Evolutionary conservation across 2,329 filamentous ascomycete genomes (phyloP), one percentile per base, ranked within the genome.

Genomic region (Ustulina deusta): DNA sequence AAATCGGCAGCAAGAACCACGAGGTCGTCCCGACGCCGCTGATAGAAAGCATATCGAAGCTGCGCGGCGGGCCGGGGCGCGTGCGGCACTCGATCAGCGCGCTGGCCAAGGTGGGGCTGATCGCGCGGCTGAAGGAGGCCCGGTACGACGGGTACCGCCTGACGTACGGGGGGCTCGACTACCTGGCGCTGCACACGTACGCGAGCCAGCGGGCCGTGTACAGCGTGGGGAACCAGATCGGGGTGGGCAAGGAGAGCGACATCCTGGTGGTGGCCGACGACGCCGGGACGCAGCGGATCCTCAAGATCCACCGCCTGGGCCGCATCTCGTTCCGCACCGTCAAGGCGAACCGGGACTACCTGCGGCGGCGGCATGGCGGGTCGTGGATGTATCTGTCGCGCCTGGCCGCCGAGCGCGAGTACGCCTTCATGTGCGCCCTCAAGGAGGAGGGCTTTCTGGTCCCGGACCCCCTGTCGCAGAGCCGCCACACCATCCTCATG

Each of bases 331-430:
- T 99, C 84, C 92, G 97, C 74, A 94, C 93, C 44, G 95, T 99
- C 77, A 97, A 97, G 82, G 90, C 92, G 32, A 98, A 98, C 82
- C 89, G 96, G 73, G 96, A 99, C 81, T 99, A 99, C 81, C 89
- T 98, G 63, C 91, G 91, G 66, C 86, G 81, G 6, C 73, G 74
- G 20, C 78, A 86, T 65, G 91, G 91, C 17, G 94, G 90, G 5
- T 96, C 93, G 48, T 99, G 96, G 96, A 97, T 98, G 94, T 97
- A 99, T 80, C 93, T 99, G 81, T 97, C 93, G 13, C 87, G 93
- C 46, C 86, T 99, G 40, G 94, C 97, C 7, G 96, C 96, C 13
- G 89, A 96, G 84, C 97, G 97, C 78, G 96, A 99, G 79, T 97
- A 88, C 79, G 91, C 94, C 3, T 98, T 98, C 80, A 97, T 99